Conservation (phyloP, 176 grass and related monocot species). For the Pharus latifolius region DNA sequence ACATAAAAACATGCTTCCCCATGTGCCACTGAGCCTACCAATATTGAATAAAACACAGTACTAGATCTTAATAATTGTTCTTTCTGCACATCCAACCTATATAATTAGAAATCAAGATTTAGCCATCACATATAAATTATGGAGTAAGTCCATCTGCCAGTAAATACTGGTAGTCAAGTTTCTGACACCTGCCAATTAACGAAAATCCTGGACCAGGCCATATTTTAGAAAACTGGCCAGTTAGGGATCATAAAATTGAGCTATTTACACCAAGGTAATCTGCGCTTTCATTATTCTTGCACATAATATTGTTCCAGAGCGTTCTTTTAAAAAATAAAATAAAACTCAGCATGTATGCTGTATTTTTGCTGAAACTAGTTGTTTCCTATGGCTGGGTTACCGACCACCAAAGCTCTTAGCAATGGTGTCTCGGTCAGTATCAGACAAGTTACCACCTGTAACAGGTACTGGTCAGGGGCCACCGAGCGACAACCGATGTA, state of each 20-base stretch:
- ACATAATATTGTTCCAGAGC: background rate
- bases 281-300: background rate
- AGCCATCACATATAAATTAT: background rate
- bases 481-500: too few relatives aligned
- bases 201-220: background rate
- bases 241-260: background rate
- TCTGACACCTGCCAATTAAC: background rate
- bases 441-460: too few relatives aligned
- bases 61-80: constrained; percentile 32
- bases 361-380: too few relatives aligned
- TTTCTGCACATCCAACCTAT: constrained; percentile 15
- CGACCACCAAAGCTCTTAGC: too few relatives aligned
- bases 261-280: background rate
- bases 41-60: constrained; percentile 22
- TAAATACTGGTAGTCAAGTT: background rate
- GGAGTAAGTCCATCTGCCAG: background rate
- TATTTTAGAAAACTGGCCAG: background rate
- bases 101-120: constrained; percentile 12
- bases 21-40: constrained; percentile 17
- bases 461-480: too few relatives aligned
- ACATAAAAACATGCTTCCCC: constrained; percentile 18
- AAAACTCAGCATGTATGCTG: background rate
- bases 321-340: background rate
- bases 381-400: too few relatives aligned
- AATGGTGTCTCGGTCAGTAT: too few relatives aligned